Conservation (phyloP, 2,329 filamentous ascomycete species). For the Thelonectria discophora region DNA sequence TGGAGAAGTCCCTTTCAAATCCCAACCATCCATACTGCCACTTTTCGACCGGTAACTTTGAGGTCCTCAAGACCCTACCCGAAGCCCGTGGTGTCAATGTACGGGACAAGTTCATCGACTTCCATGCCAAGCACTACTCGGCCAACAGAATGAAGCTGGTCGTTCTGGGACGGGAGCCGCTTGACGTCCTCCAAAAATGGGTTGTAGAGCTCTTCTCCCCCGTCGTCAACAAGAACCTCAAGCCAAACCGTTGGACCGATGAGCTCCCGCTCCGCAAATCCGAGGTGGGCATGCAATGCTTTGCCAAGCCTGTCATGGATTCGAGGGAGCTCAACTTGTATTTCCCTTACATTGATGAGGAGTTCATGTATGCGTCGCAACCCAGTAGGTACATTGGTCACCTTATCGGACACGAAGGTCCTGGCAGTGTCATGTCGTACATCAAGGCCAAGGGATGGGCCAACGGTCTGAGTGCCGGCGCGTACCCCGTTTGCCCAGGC, state of each 20-base stretch:
- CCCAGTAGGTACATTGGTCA: conserved; percentile 89
- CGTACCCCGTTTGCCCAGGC: conserved; percentile 79
- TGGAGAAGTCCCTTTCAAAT: conserved; percentile 89
- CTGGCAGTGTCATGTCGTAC: conserved; percentile 89
- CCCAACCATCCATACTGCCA: conserved; percentile 88
- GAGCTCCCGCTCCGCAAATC: conserved; percentile 59
- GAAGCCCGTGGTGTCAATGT: conserved; percentile 84
- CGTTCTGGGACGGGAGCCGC: conserved; percentile 80
- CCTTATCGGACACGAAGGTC: conserved; percentile 90
- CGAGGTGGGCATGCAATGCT: conserved; percentile 73
- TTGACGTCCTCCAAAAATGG: conserved; percentile 87
- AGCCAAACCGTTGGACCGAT: conserved; percentile 64
- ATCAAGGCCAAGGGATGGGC: conserved; percentile 92
- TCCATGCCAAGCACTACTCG: conserved; percentile 89
- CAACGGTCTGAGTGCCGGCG: conserved; percentile 81
- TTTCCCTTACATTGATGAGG: conserved; percentile 88
- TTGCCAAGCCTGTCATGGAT: conserved; percentile 93
- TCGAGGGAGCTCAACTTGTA: conserved; percentile 79
- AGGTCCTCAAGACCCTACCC: conserved; percentile 84
- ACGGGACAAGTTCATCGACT: conserved; percentile 89
- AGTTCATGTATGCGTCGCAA: conserved; percentile 79
- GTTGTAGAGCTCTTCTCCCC: conserved; percentile 82
- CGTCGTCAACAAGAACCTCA: conserved; percentile 82
- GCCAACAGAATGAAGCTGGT: conserved; percentile 94
- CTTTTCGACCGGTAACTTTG: conserved; percentile 89